phyloP scores from a whole-genome alignment of 2,329 filamentous ascomycete genomes.

The Chrysoporthe cubensis region DNA sequence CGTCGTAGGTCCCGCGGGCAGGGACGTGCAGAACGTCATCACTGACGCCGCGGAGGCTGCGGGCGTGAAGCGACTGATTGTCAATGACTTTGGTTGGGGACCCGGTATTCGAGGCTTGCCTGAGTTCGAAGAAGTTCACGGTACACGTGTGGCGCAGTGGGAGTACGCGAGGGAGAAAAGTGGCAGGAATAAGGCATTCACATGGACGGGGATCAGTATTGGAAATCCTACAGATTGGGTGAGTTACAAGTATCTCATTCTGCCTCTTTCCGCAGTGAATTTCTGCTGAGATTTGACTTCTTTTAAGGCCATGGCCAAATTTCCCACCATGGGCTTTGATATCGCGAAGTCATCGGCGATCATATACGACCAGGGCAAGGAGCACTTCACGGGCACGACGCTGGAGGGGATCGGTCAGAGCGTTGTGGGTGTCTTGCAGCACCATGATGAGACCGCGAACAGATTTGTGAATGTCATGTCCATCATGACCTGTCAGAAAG shows the following conservation, averaged over 20 bases:
- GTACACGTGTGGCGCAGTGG: slow-evolving; percentile 32
- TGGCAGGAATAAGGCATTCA: slow-evolving; percentile 32
- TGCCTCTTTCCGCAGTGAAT: background rate
- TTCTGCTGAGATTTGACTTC: background rate
- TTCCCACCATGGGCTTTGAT: slow-evolving; percentile 38
- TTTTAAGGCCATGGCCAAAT: slow-evolving; percentile 30
- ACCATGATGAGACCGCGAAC: slow-evolving; percentile 59
- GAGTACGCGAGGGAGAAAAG: slow-evolving; percentile 31
- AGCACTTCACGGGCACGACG: slow-evolving; percentile 51
- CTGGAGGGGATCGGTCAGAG: slow-evolving; percentile 51
- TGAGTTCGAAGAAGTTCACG: slow-evolving; percentile 34
- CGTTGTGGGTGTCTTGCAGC: slow-evolving; percentile 51
- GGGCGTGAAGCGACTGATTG: slow-evolving; percentile 38
- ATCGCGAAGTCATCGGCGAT: slow-evolving; percentile 35
- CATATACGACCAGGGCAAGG: slow-evolving; percentile 56
- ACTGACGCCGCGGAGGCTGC: slow-evolving; percentile 37
- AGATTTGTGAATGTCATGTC: slow-evolving; percentile 51
- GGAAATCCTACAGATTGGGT: slow-evolving; percentile 41
- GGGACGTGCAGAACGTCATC: slow-evolving; percentile 32
- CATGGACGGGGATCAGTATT: slow-evolving; percentile 37
- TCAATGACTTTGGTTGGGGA: slow-evolving; percentile 35
- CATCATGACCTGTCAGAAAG: slow-evolving; percentile 26
- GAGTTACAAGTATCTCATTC: slow-evolving; percentile 14
- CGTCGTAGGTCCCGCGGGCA: slow-evolving; percentile 33
- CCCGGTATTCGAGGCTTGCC: slow-evolving; percentile 31